Evolutionary conservation across 176 grass and related monocot species (phyloP).

Genomic region (Avena eriantha): DNA sequence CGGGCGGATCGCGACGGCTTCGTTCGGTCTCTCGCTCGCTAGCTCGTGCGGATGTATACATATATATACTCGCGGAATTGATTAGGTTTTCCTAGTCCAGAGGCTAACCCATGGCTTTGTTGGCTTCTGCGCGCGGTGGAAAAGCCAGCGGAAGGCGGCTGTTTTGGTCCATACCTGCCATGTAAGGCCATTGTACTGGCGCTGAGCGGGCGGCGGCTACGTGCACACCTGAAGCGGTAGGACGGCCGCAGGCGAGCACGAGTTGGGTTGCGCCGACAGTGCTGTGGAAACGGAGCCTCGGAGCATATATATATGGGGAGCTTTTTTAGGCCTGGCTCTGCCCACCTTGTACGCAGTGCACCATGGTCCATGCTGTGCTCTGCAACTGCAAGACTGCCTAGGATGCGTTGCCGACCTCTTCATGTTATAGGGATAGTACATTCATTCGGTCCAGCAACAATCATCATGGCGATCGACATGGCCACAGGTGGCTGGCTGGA

Average conservation of each 20-base stretch:
- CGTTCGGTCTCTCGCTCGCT: not conserved
- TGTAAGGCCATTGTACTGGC: not conserved
- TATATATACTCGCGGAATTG: no score
- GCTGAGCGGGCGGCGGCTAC: not conserved
- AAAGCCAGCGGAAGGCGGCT: not conserved
- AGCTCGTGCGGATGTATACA: not conserved
- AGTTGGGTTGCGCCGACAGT: slow-evolving; percentile 27
- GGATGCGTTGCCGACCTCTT: slow-evolving; percentile 17
- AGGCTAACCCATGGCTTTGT: slow-evolving; percentile 6
- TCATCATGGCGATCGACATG: not conserved
- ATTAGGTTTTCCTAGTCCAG: not conserved
- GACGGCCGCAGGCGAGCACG: not conserved
- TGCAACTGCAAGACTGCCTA: slow-evolving; percentile 7
- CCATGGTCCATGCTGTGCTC: not conserved
- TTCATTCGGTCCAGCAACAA: slow-evolving; percentile 4
- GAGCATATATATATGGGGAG: no score
- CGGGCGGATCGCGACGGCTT: slow-evolving; percentile 31
- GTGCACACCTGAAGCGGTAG: not conserved
- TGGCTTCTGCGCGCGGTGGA: not conserved
- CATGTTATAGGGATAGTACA: not conserved
- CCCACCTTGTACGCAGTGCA: not conserved
- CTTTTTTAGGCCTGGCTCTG: not conserved
- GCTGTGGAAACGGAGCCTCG: not conserved
- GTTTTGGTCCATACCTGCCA: not conserved
- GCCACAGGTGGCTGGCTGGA: not conserved